Percentiles rank a stretch among this genome's conserved stretches.
Evolutionary conservation across 2,329 filamentous ascomycete species (phyloP).

Genomic region (Ceratocystis cubensis): DNA sequence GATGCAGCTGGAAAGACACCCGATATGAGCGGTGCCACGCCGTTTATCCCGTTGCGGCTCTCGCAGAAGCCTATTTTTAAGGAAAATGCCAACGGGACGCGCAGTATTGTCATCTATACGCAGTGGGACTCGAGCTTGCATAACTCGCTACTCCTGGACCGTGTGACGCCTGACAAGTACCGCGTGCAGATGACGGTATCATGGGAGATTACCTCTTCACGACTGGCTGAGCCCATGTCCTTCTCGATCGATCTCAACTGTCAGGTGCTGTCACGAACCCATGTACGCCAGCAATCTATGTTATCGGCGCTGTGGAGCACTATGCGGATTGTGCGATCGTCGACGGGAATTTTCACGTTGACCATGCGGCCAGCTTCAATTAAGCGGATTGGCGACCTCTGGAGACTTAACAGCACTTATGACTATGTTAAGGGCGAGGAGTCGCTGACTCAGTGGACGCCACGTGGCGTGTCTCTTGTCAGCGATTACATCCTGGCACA

Average conservation of each 20-base stretch:
- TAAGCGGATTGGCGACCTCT: conserved; percentile 82
- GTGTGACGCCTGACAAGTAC: conserved; percentile 84
- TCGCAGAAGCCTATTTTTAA: conserved; percentile 66
- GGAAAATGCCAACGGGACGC: conserved; percentile 80
- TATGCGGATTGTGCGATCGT: conserved; percentile 74
- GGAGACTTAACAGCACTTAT: conserved; percentile 89
- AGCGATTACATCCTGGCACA: conserved; percentile 68
- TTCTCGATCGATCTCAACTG: conserved; percentile 71
- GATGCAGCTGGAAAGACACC: conserved; percentile 77
- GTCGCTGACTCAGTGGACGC: conserved; percentile 68
- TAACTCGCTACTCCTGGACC: conserved; percentile 81
- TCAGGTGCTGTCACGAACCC: conserved; percentile 72
- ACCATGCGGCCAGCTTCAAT: conserved; percentile 78
- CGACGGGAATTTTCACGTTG: conserved; percentile 74
- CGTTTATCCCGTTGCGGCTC: conserved; percentile 57
- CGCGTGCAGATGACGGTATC: conserved; percentile 75
- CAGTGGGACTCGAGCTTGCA: conserved; percentile 97
- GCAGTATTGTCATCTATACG: conserved; percentile 70
- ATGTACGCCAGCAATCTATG: conserved; percentile 75
- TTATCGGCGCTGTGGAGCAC: conserved; percentile 79
- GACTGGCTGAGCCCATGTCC: conserved; percentile 74
- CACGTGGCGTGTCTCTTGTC: conserved; percentile 81
- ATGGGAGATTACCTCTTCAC: conserved; percentile 76
- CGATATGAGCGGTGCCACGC: conserved; percentile 58
- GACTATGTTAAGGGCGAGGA: conserved; percentile 97